Conservation (phyloP, 768 basidiomycete genomes). For the Lentinula sp. region DNA sequence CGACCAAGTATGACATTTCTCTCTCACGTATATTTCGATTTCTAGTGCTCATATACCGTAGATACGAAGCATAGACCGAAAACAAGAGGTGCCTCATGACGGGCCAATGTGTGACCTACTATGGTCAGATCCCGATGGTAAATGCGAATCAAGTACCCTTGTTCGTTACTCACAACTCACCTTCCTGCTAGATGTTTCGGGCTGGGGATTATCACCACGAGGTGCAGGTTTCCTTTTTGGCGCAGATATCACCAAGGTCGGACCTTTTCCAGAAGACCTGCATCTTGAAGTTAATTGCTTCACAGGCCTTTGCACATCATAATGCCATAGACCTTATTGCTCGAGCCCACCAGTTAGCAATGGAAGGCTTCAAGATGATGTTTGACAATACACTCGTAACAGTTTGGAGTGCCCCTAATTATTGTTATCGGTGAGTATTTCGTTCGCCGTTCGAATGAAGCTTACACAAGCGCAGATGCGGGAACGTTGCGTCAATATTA, state of each 20-base stretch:
- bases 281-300: not conserved
- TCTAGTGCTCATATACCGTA: slow-evolving; percentile 20
- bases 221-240: slow-evolving; percentile 97
- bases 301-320: slow-evolving; percentile 67
- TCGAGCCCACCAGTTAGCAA: slow-evolving; percentile 93
- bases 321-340: slow-evolving; percentile 95
- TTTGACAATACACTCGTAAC: slow-evolving; percentile 94
- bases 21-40: slow-evolving; percentile 8
- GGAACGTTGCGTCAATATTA: slow-evolving; percentile 92
- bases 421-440: slow-evolving; percentile 77
- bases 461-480: slow-evolving; percentile 53
- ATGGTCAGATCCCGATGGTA: slow-evolving; percentile 99
- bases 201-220: slow-evolving; percentile 97
- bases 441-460: not conserved
- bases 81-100: slow-evolving; percentile 97
- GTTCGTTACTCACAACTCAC: not conserved
- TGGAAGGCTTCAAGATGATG: slow-evolving; percentile 98
- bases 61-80: slow-evolving; percentile 93
- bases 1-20: slow-evolving; percentile 8
- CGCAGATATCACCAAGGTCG: slow-evolving; percentile 72
- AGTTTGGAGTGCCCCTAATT: slow-evolving; percentile 98
- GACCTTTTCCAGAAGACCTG: not conserved
- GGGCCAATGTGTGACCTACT: slow-evolving; percentile 97
- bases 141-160: slow-evolving; percentile 13
- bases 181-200: slow-evolving; percentile 62